Evolutionary conservation across 2,329 filamentous ascomycete genomes (phyloP), one percentile per base, ranked within the genome.

Genomic region (Venturia effusa): DNA sequence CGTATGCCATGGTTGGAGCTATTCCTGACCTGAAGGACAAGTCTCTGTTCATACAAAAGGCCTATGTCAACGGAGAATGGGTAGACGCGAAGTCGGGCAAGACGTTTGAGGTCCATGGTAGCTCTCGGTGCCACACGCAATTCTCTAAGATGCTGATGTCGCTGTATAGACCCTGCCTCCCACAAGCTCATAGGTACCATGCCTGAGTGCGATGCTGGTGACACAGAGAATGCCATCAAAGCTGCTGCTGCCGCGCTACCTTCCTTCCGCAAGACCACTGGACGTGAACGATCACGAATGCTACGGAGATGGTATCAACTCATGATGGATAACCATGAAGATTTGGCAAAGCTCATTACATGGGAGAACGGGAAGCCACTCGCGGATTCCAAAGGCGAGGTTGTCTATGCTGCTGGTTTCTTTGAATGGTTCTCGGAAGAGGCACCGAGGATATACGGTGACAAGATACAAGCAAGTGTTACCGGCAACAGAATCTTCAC

Each of bases 1-100:
- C 22, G 5, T 57, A 39, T 34, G 48, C 43, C 32, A 61, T 65
- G 64, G 51, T 59, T 32, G 22, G 8, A 41, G 17, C n/a, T 40
- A 43, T 60, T 7, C 59, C 59, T 27, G 65, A 78, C 76, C 75
- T 81, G 66, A 80, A 75, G 66, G 79, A 81, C 69, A 75, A 76
- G 67, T 78, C 75, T 30, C 83, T 99, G 66, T 84, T 97, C 71
- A 97, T 95, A 79, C 85, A 88, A 69, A 84, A 92, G 73, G 78
- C 86, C 71, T 97, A 93, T 73, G 87, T 97, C 72, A 93, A 99
- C 74, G 94, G 94, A 71, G 84, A 96, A 83, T 99, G 92, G 90
- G 84, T 95, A 67, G 82, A 83, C 69, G 90, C 93, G 69, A 84
- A 86, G 71, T 96, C 91, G 0, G 90, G 91, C 72, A 87, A 95